Evolutionary conservation across 768 basidiomycete species (phyloP).

Genomic region (Suillus placidus): DNA sequence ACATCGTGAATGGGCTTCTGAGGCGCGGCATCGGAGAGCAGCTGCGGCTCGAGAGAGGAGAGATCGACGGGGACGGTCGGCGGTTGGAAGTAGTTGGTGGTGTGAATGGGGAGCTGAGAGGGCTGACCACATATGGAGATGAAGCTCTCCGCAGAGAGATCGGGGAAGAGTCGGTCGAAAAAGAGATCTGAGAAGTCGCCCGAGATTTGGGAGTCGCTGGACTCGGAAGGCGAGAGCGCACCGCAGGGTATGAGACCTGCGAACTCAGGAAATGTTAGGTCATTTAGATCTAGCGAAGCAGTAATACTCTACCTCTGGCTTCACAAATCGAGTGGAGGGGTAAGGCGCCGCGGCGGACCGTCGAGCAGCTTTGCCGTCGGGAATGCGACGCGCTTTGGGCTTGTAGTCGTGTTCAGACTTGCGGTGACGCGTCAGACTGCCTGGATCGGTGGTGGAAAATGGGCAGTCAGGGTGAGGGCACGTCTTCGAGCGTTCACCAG

Average conservation of each 20-base stretch:
- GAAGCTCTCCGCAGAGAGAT: neutral
- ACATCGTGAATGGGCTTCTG: neutral
- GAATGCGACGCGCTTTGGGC: constrained; percentile 11
- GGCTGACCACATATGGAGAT: neutral
- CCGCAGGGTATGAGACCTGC: neutral
- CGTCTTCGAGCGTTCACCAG: constrained; percentile 12
- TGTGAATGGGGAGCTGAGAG: neutral
- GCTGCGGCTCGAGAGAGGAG: neutral
- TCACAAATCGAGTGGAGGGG: neutral
- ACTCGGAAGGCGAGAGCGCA: neutral
- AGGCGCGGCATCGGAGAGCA: neutral
- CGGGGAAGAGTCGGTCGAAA: constrained; percentile 6
- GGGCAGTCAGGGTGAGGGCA: constrained; percentile 23
- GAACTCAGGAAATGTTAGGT: constrained; percentile 1
- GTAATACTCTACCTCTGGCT: neutral
- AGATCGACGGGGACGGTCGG: neutral
- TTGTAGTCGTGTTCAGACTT: constrained; percentile 20
- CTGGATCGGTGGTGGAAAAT: constrained; percentile 22
- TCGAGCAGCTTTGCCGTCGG: constrained; percentile 3
- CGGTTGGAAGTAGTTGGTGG: neutral
- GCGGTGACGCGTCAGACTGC: constrained; percentile 27
- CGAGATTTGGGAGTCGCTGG: neutral
- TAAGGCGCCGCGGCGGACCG: constrained; percentile 14
- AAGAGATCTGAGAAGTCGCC: neutral
- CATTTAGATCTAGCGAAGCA: constrained; percentile 1